A percentile compares a stretch with the other conserved stretches of the same genome.
phyloP scores from a whole-genome alignment of 768 basidiomycete species.

The Agaricus subrufescens region DNA sequence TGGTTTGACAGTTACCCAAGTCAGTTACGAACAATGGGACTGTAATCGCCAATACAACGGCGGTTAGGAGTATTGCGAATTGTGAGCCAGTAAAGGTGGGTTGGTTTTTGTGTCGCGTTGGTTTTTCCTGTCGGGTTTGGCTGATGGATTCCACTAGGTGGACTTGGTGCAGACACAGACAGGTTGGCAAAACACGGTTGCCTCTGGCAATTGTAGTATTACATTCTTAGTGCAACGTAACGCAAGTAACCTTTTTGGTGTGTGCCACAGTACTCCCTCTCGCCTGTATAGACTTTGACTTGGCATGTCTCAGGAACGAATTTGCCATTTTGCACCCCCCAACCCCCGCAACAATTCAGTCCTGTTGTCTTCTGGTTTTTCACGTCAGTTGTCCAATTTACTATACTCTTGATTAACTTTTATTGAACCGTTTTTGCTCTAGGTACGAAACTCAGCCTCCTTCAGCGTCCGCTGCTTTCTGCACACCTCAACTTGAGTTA shows the following conservation, averaged over 20 bases:
- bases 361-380: conserved; percentile 60
- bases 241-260: conserved; percentile 39
- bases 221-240: conserved; percentile 35
- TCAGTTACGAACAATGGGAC: conserved; percentile 38
- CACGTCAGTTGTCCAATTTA: conserved; percentile 19
- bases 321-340: conserved; percentile 20
- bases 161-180: conserved; percentile 27
- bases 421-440: background rate
- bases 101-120: background rate
- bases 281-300: background rate
- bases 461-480: conserved; percentile 40
- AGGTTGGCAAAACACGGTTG: conserved; percentile 40
- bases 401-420: background rate
- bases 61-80: conserved; percentile 37
- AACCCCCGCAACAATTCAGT: conserved; percentile 30
- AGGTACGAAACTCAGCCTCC: conserved; percentile 31
- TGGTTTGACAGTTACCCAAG: conserved; percentile 28
- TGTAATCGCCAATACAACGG: conserved; percentile 43
- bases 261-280: background rate
- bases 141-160: conserved; percentile 22
- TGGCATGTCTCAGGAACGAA: conserved; percentile 22
- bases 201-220: conserved; percentile 34
- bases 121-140: background rate
- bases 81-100: conserved; percentile 37
- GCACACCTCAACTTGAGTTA: conserved; percentile 38